phyloP scores from a whole-genome alignment of 805 yeast species.

The Yarrowia deformans region DNA sequence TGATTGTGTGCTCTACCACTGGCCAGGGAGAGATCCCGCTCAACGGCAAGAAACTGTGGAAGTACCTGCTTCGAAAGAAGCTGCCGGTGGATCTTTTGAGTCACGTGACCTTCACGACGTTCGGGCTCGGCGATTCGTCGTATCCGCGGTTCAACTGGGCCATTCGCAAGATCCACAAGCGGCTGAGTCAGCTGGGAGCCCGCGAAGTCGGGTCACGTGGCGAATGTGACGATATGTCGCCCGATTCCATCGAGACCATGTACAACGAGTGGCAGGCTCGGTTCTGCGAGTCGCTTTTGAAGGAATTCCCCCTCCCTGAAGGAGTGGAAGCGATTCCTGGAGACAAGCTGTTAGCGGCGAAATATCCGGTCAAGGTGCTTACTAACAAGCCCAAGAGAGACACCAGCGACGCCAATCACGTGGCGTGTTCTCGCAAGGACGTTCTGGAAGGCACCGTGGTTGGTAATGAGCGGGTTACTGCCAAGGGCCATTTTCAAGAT shows the following conservation, averaged over 20 bases:
- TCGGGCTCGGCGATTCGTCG: constrained; percentile 94
- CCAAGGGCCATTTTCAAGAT: constrained; percentile 83
- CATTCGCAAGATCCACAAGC: constrained; percentile 77
- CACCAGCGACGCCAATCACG: constrained; percentile 41
- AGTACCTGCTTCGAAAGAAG: constrained; percentile 69
- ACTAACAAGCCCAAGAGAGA: constrained; percentile 49
- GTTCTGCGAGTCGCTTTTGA: constrained; percentile 53
- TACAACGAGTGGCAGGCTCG: constrained; percentile 75
- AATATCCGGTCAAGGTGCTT: constrained; percentile 46
- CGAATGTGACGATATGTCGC: constrained; percentile 86
- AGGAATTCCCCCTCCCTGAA: constrained; percentile 40
- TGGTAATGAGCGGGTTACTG: constrained; percentile 68
- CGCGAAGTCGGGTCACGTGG: constrained; percentile 71
- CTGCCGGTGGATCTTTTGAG: constrained; percentile 67
- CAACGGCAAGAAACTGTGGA: constrained; percentile 77
- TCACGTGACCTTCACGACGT: constrained; percentile 69
- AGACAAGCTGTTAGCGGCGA: constrained; percentile 1
- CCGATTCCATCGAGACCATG: constrained; percentile 74
- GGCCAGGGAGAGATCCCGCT: constrained; percentile 95
- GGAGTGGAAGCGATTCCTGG: constrained; percentile 49
- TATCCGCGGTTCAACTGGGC: constrained; percentile 91
- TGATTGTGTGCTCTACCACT: constrained; percentile 82
- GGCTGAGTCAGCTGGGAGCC: constrained; percentile 85
- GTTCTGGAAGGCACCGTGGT: constrained; percentile 56
- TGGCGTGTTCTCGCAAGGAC: constrained; percentile 50